Conservation (phyloP, 805 yeast genomes). For the Starmerella tilneyi region DNA sequence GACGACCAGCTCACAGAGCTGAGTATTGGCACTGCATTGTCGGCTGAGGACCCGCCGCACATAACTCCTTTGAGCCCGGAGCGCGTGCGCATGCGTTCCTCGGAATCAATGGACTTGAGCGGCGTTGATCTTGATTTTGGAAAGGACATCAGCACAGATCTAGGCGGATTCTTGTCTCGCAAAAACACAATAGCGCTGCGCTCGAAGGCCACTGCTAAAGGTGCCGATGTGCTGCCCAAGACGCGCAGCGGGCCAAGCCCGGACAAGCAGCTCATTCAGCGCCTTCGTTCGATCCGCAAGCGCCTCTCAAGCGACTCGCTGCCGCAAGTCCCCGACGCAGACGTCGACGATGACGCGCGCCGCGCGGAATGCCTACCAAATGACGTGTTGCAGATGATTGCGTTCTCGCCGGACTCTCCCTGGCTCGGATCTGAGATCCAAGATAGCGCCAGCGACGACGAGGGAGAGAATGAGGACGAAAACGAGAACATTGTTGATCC, state of each 20-base stretch:
- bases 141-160: slow-evolving; percentile 11
- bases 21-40: slow-evolving; percentile 6
- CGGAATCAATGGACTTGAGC: slow-evolving; percentile 3
- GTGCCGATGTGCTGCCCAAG: slow-evolving; percentile 7
- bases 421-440: slow-evolving; percentile 17
- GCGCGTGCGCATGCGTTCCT: not conserved
- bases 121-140: slow-evolving; percentile 14
- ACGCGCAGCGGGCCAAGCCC: slow-evolving; percentile 17
- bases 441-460: not conserved
- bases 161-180: slow-evolving; percentile 17
- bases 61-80: slow-evolving; percentile 1
- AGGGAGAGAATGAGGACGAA: not conserved
- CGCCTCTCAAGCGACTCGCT: slow-evolving; percentile 10
- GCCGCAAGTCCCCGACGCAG: slow-evolving; percentile 4
- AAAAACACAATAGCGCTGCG: slow-evolving; percentile 20
- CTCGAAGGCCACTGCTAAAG: slow-evolving; percentile 7
- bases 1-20: slow-evolving; percentile 10
- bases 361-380: slow-evolving; percentile 23
- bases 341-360: slow-evolving; percentile 15
- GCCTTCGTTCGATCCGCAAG: slow-evolving; percentile 24
- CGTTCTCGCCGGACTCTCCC: slow-evolving; percentile 24
- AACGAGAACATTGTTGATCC: not conserved
- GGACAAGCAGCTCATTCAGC: slow-evolving; percentile 20
- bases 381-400: slow-evolving; percentile 23
- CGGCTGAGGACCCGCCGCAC: not conserved